phyloP scores from a whole-genome alignment of 495 filamentous ascomycete genomes.

The Wilcoxina mikolae region DNA sequence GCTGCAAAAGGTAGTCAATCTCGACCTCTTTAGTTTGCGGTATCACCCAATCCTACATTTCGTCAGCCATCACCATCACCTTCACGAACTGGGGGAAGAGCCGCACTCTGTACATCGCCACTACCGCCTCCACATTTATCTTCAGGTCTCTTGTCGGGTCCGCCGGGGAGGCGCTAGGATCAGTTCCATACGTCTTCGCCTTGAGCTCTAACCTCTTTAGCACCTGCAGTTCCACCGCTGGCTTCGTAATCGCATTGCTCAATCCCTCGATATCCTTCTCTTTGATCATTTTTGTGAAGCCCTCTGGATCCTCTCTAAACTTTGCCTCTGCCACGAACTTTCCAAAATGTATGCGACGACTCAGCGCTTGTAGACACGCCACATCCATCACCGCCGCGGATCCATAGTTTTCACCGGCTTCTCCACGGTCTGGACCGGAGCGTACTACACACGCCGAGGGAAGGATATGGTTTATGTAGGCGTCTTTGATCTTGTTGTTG shows the following conservation, averaged over 20 bases:
- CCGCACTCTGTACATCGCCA: slow-evolving; percentile 74
- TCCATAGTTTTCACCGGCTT: slow-evolving; percentile 87
- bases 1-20: slow-evolving; percentile 93
- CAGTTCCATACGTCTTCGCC: slow-evolving; percentile 87
- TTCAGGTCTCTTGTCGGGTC: slow-evolving; percentile 38
- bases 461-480: slow-evolving; percentile 70
- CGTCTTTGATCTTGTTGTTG: slow-evolving; percentile 70
- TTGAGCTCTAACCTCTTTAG: slow-evolving; percentile 76
- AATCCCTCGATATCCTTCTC: slow-evolving; percentile 65
- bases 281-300: slow-evolving; percentile 65
- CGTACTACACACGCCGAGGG: slow-evolving; percentile 64
- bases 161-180: slow-evolving; percentile 44
- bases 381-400: slow-evolving; percentile 87
- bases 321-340: slow-evolving; percentile 99
- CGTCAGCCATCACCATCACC: background rate
- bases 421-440: slow-evolving; percentile 59
- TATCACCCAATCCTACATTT: slow-evolving; percentile 67
- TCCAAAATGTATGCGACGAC: slow-evolving; percentile 87
- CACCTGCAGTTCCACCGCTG: slow-evolving; percentile 79
- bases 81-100: background rate
- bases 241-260: slow-evolving; percentile 78
- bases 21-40: slow-evolving; percentile 95
- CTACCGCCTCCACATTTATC: slow-evolving; percentile 85
- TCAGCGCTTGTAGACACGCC: slow-evolving; percentile 75
- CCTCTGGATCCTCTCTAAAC: slow-evolving; percentile 69